phyloP scores from a whole-genome alignment of 257 asterid genomes.

The Solanum lignicaule region DNA sequence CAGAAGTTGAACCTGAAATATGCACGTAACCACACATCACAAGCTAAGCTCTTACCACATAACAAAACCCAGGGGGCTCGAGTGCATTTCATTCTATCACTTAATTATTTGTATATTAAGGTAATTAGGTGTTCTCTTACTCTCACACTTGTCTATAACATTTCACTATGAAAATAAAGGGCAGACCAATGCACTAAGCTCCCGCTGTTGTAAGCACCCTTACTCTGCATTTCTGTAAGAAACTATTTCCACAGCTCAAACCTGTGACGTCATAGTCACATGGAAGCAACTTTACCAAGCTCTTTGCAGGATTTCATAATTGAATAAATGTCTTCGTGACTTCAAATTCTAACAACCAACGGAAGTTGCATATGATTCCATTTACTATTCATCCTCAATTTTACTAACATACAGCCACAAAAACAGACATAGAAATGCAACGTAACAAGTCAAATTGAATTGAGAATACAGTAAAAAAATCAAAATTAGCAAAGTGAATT shows the following conservation, averaged over 20 bases:
- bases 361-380: background rate
- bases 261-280: background rate
- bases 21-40: background rate
- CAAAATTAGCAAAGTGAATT: background rate
- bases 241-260: background rate
- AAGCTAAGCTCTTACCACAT: background rate
- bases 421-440: background rate
- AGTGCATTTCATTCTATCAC: background rate
- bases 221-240: background rate
- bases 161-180: background rate
- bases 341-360: background rate
- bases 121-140: background rate
- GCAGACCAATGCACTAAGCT: background rate
- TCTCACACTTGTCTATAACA: background rate
- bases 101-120: background rate
- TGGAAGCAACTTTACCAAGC: background rate
- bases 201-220: background rate
- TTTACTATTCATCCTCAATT: background rate
- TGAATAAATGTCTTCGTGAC: background rate
- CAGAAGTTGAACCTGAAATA: background rate
- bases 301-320: background rate
- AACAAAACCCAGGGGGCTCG: background rate
- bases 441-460: background rate
- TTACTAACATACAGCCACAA: background rate
- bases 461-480: background rate